Percentiles rank a stretch among this genome's conserved stretches.
phyloP scores from a whole-genome alignment of 371 early-diverging fungal species.

The Homolaphlyctis polyrhiza region DNA sequence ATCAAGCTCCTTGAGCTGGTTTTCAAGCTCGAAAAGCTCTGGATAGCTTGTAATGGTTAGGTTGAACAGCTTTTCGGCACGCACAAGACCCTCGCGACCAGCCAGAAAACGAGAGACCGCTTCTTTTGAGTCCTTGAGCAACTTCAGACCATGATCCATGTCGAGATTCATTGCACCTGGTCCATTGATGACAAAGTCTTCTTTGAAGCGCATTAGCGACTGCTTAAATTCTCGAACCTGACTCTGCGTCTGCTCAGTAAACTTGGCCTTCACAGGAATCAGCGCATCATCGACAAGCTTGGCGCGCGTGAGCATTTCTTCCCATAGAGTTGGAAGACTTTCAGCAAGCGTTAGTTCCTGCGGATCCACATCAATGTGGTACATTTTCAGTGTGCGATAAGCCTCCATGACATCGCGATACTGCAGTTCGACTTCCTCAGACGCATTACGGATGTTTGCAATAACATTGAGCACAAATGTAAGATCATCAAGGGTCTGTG shows the following conservation, averaged over 20 bases:
- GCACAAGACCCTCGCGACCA: constrained; percentile 36
- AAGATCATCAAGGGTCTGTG: constrained; percentile 50
- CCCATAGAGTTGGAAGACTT: constrained; percentile 39
- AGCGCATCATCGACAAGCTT: constrained; percentile 41
- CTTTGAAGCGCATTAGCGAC: constrained; percentile 39
- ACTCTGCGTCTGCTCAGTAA: constrained; percentile 45
- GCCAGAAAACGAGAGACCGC: constrained; percentile 26
- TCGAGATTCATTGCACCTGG: constrained; percentile 43
- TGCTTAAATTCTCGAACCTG: constrained; percentile 52
- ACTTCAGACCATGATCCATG: constrained; percentile 42
- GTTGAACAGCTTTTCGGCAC: constrained; percentile 54
- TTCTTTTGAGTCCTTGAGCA: constrained; percentile 42
- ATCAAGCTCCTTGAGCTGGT: constrained; percentile 44
- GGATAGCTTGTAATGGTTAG: constrained; percentile 49
- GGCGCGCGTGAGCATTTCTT: constrained; percentile 31
- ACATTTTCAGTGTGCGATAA: constrained; percentile 47
- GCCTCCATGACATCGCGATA: constrained; percentile 48
- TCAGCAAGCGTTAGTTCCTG: constrained; percentile 30
- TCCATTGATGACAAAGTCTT: constrained; percentile 43
- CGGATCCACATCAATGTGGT: constrained; percentile 34
- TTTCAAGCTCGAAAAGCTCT: constrained; percentile 48
- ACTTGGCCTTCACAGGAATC: constrained; percentile 51
- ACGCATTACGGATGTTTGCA: constrained; percentile 37
- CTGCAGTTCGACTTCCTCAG: constrained; percentile 46
- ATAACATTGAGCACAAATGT: constrained; percentile 54